Base-by-base conservation (phyloP, 768 basidiomycete genomes). In the Coprinellus aureogranulatus region DNA sequence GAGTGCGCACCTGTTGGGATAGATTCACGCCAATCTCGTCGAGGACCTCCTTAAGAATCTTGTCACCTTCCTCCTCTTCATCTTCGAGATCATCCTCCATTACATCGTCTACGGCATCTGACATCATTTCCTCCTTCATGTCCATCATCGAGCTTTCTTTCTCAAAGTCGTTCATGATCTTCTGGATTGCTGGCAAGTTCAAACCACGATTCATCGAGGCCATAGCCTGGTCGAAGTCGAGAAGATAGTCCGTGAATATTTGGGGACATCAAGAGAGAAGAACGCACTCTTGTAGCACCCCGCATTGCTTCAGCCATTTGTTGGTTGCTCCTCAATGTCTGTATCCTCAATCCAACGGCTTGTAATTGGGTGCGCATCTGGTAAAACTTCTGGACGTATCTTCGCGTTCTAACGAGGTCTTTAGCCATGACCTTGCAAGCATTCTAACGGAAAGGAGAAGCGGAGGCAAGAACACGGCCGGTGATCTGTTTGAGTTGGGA, bases 71-170 rank as follows among this genome's bases (percentile, higher is more conserved):
- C 61, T 89, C 90, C 64, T 98, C 97, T 72, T 98, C 96, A 51
- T 96, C 96, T 65, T 95, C 95, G 20, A 58, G 42, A 74, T 94
- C 94, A 30, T 90, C 88, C 61, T 95, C 92, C 89, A 98, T 96
- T 49, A 90, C 95, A 65, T 98, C 96, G 72, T 98, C 97, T 16
- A 98, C 90, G 14, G 94, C 90, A 59, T 98, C 97, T 22, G 91
- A 92, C 97, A 98, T 99, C 92, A 98, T 98, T 71, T 97, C 96
- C 74, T 98, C 97, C 72, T 98, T 99, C 97, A 99, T 98, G 74
- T 99, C 97, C 97, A 99, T 99, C 75, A 88, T 93, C 4, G 93
- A 86, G 64, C 90, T 96, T 75, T 99, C 97, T 67, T 86, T 89
- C 77, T 99, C 97, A 66, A 99, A 99, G 46, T 99, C 96, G 65